Percentiles rank a stretch among this genome's conserved stretches.
These are phyloP conservation scores for Castanospermum australe DNA, from an alignment of 306 rosid genomes.

Conservation along the genomic window DNA sequence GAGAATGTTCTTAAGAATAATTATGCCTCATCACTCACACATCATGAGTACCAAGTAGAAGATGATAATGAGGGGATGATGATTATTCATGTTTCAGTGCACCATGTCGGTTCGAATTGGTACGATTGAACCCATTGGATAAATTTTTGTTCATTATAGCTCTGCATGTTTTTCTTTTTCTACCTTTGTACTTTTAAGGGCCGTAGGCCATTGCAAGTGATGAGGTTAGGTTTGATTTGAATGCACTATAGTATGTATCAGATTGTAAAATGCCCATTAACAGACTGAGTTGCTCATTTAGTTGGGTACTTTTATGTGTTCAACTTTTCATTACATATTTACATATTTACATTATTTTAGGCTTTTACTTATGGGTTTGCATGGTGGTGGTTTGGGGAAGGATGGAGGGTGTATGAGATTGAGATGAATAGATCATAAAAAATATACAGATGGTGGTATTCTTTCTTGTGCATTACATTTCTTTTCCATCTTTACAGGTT, in stretches of 20 bases:
- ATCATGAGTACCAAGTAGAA: slow-evolving; percentile 33
- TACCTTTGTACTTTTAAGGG: neutral
- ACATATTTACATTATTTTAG: slow-evolving; percentile 34
- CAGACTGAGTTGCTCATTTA: neutral
- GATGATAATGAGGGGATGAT: slow-evolving; percentile 34
- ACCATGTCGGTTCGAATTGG: slow-evolving; percentile 9
- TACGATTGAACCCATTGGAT: neutral
- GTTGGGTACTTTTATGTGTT: slow-evolving; percentile 6
- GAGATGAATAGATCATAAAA: slow-evolving; percentile 28
- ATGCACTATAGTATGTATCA: neutral
- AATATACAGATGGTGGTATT: slow-evolving; percentile 30
- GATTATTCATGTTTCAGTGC: slow-evolving; percentile 24
- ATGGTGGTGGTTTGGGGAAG: slow-evolving; percentile 6
- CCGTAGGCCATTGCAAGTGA: neutral
- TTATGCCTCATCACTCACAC: slow-evolving; percentile 42
- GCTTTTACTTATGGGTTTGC: slow-evolving; percentile 19
- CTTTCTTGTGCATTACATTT: slow-evolving; percentile 45
- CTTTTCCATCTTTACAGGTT: slow-evolving; percentile 52
- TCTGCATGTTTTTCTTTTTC: neutral
- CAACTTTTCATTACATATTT: slow-evolving; percentile 19
- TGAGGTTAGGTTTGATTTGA: neutral
- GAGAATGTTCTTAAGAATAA: slow-evolving; percentile 50
- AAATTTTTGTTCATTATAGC: neutral
- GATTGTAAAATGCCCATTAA: neutral
- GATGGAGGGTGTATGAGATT: slow-evolving; percentile 28